These are phyloP conservation scores for Salmacisia buchloeana DNA, from an alignment of 1,284 basidiomycete species.

Conservation along the genomic window DNA sequence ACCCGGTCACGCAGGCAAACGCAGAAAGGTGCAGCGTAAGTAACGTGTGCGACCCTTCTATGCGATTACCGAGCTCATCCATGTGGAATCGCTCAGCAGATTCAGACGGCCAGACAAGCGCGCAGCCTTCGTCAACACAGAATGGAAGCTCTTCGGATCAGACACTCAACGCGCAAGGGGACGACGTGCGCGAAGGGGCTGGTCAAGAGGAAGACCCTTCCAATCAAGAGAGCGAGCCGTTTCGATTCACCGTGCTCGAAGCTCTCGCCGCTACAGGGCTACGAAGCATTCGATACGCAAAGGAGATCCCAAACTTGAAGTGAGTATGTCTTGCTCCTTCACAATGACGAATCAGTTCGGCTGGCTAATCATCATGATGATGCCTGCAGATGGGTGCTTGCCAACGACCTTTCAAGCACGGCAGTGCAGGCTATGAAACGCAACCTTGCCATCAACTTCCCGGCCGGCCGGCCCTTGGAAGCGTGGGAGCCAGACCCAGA, in stretches of 20 bases:
- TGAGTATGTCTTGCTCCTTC: conserved; percentile 50
- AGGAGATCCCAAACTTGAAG: conserved; percentile 89
- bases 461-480: conserved; percentile 54
- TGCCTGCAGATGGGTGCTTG: conserved; percentile 69
- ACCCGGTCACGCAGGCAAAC: not conserved
- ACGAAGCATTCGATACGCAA: conserved; percentile 92
- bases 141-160: no score
- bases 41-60: not conserved
- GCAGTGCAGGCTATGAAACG: conserved; percentile 80
- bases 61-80: conserved; percentile 7
- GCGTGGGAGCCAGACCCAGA: conserved; percentile 9
- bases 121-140: no score
- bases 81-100: not conserved
- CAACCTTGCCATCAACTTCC: conserved; percentile 82
- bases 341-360: not conserved
- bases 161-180: no score
- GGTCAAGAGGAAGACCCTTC: conserved; percentile 7
- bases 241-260: conserved; percentile 79
- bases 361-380: not conserved
- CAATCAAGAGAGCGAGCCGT: conserved; percentile 56
- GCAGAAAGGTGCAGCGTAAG: conserved; percentile 8
- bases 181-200: no score
- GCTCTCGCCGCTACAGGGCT: conserved; percentile 92
- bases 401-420: conserved; percentile 81
- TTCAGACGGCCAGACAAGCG: not conserved